Conservation (phyloP, 2,329 filamentous ascomycete genomes). For the Biscogniauxia sp. region DNA sequence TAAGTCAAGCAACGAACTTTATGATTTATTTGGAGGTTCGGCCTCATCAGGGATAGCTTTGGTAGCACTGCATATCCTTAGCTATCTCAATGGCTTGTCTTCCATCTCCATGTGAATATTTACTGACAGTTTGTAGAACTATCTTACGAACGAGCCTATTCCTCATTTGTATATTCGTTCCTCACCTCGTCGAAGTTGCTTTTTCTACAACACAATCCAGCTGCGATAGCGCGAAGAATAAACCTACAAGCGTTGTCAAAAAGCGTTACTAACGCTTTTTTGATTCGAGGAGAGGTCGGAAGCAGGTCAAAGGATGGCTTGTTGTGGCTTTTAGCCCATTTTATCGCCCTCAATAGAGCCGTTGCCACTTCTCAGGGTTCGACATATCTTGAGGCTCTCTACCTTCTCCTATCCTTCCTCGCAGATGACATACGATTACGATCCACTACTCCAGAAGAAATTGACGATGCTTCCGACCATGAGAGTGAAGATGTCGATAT, state of each 20-base stretch:
- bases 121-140: conserved; percentile 12
- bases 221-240: conserved; percentile 36
- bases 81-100: conserved; percentile 1
- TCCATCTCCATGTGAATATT: neutral
- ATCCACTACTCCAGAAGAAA: conserved; percentile 25
- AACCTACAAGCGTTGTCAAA: conserved; percentile 40
- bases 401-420: conserved; percentile 52
- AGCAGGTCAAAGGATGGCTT: conserved; percentile 41
- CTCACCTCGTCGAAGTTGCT: conserved; percentile 33
- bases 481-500: conserved; percentile 34
- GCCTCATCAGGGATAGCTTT: neutral
- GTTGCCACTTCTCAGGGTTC: conserved; percentile 23
- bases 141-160: conserved; percentile 19
- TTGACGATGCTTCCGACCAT: conserved; percentile 40
- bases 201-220: conserved; percentile 41
- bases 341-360: conserved; percentile 55
- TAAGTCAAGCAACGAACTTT: conserved; percentile 16
- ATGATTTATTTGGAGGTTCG: neutral
- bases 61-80: neutral
- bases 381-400: conserved; percentile 49
- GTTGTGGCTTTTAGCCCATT: conserved; percentile 66
- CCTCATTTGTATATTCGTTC: conserved; percentile 31
- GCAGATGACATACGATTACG: conserved; percentile 50
- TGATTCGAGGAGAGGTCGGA: conserved; percentile 19
- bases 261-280: conserved; percentile 39